A percentile compares a stretch with the other conserved stretches of the same genome.
These are phyloP conservation scores for Carex arenaria DNA, from an alignment of 202 grass and related monocot genomes.

Conservation along the genomic window DNA sequence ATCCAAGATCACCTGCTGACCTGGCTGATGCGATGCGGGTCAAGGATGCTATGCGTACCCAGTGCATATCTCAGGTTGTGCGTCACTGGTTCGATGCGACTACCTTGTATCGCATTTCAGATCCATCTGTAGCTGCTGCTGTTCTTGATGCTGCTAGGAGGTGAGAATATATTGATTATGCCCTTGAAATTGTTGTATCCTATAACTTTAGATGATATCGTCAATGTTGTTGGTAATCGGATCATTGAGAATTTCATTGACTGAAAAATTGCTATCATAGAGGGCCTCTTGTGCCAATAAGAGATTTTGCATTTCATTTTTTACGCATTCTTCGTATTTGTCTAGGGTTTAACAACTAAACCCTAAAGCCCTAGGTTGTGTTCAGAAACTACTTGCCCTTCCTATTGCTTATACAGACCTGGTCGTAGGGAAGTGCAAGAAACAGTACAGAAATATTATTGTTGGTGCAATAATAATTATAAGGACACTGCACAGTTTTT, in stretches of 20 bases:
- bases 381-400: neutral
- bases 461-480: neutral
- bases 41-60: slow-evolving; percentile 86
- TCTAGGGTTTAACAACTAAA: slow-evolving; percentile 13
- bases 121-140: slow-evolving; percentile 41
- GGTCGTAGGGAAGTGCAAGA: neutral
- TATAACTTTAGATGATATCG: neutral
- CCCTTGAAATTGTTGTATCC: neutral
- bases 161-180: slow-evolving; percentile 1
- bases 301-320: neutral
- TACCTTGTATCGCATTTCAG: slow-evolving; percentile 39
- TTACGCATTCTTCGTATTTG: neutral
- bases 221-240: neutral
- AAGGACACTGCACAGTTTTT: neutral
- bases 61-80: slow-evolving; percentile 88
- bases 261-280: neutral
- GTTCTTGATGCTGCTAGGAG: slow-evolving; percentile 70
- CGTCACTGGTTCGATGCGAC: slow-evolving; percentile 71
- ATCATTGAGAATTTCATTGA: neutral
- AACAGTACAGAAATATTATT: neutral
- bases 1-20: slow-evolving; percentile 57
- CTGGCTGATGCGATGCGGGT: slow-evolving; percentile 48
- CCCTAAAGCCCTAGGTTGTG: neutral
- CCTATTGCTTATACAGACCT: neutral
- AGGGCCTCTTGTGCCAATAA: neutral